These are phyloP conservation scores for Lathyrus oleraceus DNA, from an alignment of 306 rosid species.

Conservation along the genomic window DNA sequence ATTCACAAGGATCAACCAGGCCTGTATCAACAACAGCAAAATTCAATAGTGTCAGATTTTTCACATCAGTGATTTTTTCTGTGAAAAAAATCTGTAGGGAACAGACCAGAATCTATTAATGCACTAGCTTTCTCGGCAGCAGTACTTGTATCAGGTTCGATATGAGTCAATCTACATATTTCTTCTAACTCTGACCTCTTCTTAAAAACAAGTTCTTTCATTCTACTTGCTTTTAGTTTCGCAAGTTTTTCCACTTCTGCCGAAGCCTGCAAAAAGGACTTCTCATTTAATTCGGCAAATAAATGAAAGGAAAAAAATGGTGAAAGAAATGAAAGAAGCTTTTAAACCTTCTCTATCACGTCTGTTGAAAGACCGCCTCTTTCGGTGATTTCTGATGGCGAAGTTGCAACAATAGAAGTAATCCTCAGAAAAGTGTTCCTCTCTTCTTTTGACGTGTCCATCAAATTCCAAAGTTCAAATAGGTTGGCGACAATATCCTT, in stretches of 20 bases:
- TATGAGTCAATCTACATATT: constrained; percentile 75
- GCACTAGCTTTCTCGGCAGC: constrained; percentile 86
- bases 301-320: neutral
- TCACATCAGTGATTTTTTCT: neutral
- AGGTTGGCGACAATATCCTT: constrained; percentile 65
- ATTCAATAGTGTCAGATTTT: neutral
- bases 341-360: constrained; percentile 70
- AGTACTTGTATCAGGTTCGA: constrained; percentile 87
- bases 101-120: constrained; percentile 85
- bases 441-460: constrained; percentile 92
- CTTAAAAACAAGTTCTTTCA: constrained; percentile 95
- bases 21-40: constrained; percentile 48
- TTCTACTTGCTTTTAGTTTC: constrained; percentile 86
- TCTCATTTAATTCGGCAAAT: neutral
- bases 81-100: constrained; percentile 18
- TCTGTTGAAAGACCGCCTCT: constrained; percentile 75
- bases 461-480: constrained; percentile 94
- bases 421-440: constrained; percentile 59
- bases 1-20: constrained; percentile 86
- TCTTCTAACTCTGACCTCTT: constrained; percentile 86
- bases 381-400: constrained; percentile 67
- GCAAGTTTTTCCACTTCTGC: constrained; percentile 88
- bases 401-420: constrained; percentile 53
- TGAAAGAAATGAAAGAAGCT: constrained; percentile 16
- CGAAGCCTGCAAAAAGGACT: constrained; percentile 59